phyloP scores from a whole-genome alignment of 257 asterid species.

The Nicotiana otophora region DNA sequence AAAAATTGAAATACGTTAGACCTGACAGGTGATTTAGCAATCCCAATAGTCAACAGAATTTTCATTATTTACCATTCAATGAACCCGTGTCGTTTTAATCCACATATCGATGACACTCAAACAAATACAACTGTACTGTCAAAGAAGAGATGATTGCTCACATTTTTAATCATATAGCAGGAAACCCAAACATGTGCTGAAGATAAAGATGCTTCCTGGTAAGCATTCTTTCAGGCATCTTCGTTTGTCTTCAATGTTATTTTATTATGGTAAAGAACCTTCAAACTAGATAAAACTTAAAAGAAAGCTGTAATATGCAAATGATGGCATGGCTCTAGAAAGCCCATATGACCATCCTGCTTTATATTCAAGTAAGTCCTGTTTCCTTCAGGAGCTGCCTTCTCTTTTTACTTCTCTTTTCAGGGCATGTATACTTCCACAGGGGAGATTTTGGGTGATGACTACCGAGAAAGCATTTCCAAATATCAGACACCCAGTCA shows the following conservation, averaged over 20 bases:
- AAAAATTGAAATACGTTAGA: not conserved
- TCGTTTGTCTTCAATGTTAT: not conserved
- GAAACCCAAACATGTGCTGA: not conserved
- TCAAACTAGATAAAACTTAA: not conserved
- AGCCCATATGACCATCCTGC: conserved; percentile 9
- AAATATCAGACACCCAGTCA: not conserved
- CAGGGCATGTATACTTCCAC: not conserved
- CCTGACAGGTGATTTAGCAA: not conserved
- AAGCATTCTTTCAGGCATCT: not conserved
- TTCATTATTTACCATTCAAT: not conserved
- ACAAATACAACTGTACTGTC: not conserved
- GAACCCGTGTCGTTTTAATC: not conserved
- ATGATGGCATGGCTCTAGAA: not conserved
- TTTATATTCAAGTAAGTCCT: not conserved
- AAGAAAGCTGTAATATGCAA: not conserved
- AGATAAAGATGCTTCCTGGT: not conserved
- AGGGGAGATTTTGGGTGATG: not conserved
- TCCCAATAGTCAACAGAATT: not conserved
- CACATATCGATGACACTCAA: not conserved
- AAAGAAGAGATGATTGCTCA: not conserved
- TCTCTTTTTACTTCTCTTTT: conserved; percentile 5
- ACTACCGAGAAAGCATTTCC: not conserved
- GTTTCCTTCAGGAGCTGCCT: not conserved
- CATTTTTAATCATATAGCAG: conserved; percentile 2
- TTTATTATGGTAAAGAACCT: not conserved